Base-by-base conservation (phyloP, 2,329 filamentous ascomycete genomes). In the Bisporella sp. region DNA sequence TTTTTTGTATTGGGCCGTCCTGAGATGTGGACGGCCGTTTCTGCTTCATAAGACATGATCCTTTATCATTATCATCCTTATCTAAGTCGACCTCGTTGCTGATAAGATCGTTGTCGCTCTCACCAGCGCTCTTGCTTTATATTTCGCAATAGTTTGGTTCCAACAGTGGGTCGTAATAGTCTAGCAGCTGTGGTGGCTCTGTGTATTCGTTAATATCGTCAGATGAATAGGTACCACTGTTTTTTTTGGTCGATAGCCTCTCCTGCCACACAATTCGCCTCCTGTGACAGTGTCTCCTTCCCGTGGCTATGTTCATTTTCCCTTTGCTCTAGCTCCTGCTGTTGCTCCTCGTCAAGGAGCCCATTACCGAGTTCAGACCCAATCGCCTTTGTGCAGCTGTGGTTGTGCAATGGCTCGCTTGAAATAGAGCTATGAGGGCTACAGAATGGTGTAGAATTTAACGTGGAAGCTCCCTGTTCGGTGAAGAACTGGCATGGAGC, bases 301-400 rank as follows among this genome's bases (percentile, higher is more conserved):
- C n/a, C n/a, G n/a, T n/a, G n/a, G n/a, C n/a, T n/a, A n/a, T n/a
- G n/a, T 29, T 50, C 35, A 46, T 43, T 31, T 37, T 54, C 42
- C 12, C 6, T 42, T 33, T 51, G 11, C 44, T 42, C 47, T 37
- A 50, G 42, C n/a, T 54, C 43, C 13, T 50, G 6, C 49, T 48
- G 47, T 41, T 49, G 50, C 51, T 51, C 21, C 42, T 40, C 45
- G 41, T 50, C 33, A 33, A 51, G 47, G 42, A 51, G 42, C 40
- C 45, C 5, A 31, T 35, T 49, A 37, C 4, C 46, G 47, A 12
- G 35, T 13, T 50, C 35, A 54, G 49, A 9, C 52, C 51, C 31
- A 31, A 31, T 7, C 55, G 51, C 21, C 29, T 41, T 56, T 47
- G 46, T 54, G 39, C 21, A 55, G 53, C 54, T 32, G 53, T 48